Base-by-base conservation (phyloP, 1,139 yeast species). In the Yamadazyma pseudoaaseri region DNA sequence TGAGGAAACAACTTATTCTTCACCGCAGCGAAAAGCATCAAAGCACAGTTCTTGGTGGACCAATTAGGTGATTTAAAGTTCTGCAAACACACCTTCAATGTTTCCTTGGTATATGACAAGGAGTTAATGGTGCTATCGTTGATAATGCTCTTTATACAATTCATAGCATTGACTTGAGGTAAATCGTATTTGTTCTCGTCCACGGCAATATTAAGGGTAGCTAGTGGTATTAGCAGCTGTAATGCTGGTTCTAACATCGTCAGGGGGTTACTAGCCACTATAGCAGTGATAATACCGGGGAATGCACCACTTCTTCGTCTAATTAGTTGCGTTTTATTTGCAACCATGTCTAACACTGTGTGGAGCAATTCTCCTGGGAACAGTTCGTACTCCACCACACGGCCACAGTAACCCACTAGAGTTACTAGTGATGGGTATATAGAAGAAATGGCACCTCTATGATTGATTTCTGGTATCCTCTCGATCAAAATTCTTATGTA, bases 121-220 rank as follows among this genome's bases (percentile, higher is more conserved):
- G 84, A 73, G 2, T 66, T 59, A 3, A 63, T 66, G 0, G 87
- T 64, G 0, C 92, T 69, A 43, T 90, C 97, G 23, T 72, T 72
- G 46, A 89, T 81, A 2, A 92, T 64, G 6, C 81, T 81, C 43
- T 76, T 79, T 38, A 92, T 75, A 51, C 95, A 84, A 52, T 92
- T 92, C 54, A 86, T 79, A 0, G 97, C 97, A 58, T 90, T 95
- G 0, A 90, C 96, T 54, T 90, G 97, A 0, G 97, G 92, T 16
- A 86, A 65, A 49, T 86, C 95, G 43, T 77, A 73, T 65, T 1
- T 83, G 79, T 5, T 56, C 38, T 5, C 56, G 45, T 1, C 30
- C 12, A 14, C 11, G 5, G 27, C 7, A 7, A 29, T 24, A 6
- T 18, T 12, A 3, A 6, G 12, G 6, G 9, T 21, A 3, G 92